A percentile compares a stretch with the other conserved stretches of the same genome.
Conservation (phyloP, 129 eudicot genomes). For the Flaveria robusta region DNA sequence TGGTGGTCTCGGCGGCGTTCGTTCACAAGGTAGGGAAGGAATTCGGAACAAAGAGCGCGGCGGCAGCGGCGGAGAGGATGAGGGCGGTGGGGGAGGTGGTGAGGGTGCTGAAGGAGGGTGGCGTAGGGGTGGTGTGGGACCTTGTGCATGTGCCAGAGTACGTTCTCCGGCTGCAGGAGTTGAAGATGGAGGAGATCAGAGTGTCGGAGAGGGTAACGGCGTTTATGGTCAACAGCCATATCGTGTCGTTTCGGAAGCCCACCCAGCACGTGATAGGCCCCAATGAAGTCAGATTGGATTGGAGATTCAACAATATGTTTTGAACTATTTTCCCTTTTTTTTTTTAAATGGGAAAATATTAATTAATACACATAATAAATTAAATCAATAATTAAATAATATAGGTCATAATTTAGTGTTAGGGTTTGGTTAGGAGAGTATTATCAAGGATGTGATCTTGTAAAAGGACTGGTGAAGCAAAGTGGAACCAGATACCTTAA, state of each 20-base stretch:
- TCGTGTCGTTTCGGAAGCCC: constrained; percentile 87
- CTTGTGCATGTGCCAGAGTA: constrained; percentile 86
- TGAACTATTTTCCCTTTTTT: constrained; percentile 22
- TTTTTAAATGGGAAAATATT: constrained; percentile 13
- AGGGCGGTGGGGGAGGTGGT: constrained; percentile 85
- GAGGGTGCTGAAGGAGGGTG: constrained; percentile 82
- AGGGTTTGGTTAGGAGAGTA: constrained; percentile 5
- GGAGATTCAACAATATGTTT: constrained; percentile 84
- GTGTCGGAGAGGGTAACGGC: constrained; percentile 95
- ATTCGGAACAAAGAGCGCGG: constrained; percentile 69
- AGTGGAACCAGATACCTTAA: constrained; percentile 54
- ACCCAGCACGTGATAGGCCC: constrained; percentile 74
- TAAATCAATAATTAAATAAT: background rate
- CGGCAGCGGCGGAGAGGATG: constrained; percentile 90
- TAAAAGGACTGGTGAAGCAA: constrained; percentile 61
- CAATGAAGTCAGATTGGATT: constrained; percentile 82
- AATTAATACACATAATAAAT: background rate
- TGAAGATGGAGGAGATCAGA: constrained; percentile 87
- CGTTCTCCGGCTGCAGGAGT: constrained; percentile 66
- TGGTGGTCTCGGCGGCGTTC: constrained; percentile 86
- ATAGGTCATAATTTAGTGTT: background rate
- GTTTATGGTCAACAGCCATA: constrained; percentile 87
- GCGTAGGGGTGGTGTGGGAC: constrained; percentile 95
- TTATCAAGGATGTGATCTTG: background rate
- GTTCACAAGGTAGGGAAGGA: constrained; percentile 83